Conservation (phyloP, 2,329 filamentous ascomycete genomes). For the Aspergillus sp. region DNA sequence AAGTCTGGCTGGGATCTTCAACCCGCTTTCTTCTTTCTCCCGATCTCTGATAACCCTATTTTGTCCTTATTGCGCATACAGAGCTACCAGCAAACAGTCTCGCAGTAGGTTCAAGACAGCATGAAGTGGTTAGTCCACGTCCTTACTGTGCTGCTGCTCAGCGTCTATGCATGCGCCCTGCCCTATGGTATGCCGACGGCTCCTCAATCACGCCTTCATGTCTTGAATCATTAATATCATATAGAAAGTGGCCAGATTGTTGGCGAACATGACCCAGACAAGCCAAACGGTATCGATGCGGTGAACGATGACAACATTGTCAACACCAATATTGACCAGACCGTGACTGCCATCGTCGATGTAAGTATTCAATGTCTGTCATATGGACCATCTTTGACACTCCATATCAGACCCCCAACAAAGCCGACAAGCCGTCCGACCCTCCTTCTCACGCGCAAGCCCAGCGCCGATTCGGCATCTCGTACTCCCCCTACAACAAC, state of each 20-base stretch:
- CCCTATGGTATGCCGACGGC: slow-evolving; percentile 19
- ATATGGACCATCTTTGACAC: neutral
- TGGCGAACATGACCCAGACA: neutral
- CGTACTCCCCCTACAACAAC: slow-evolving; percentile 57
- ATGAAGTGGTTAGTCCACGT: slow-evolving; percentile 19
- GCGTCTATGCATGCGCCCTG: slow-evolving; percentile 19
- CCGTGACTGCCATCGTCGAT: neutral
- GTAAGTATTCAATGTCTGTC: neutral
- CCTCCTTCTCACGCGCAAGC: slow-evolving; percentile 5
- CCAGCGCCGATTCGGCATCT: slow-evolving; percentile 45
- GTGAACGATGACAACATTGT: neutral
- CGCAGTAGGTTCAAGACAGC: neutral
- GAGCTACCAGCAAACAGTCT: too few species aligned
- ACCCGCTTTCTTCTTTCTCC: too few species aligned
- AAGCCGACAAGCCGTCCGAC: neutral
- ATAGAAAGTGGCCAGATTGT: neutral
- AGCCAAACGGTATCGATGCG: neutral
- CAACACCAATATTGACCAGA: neutral
- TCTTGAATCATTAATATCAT: neutral
- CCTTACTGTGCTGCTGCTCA: slow-evolving; percentile 19
- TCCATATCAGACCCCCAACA: neutral
- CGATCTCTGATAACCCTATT: too few species aligned
- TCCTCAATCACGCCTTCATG: neutral
- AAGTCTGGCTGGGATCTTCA: too few species aligned
- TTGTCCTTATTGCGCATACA: too few species aligned